A percentile compares a stretch with the other conserved stretches of the same genome.
Evolutionary conservation across 768 basidiomycete species (phyloP).

Genomic region (Termitomyces sp.): DNA sequence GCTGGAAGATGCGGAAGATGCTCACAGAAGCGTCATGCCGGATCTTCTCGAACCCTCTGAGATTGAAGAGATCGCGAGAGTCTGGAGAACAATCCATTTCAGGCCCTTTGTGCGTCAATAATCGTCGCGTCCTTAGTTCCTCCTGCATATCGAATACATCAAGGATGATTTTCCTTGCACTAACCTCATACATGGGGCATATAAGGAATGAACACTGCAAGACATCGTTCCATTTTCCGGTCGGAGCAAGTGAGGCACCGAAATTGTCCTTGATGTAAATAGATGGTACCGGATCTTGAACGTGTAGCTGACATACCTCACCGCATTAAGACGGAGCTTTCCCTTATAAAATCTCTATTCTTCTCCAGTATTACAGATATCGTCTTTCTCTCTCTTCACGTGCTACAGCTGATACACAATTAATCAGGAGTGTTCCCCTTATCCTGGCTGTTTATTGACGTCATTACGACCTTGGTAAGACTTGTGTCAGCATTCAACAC

Average conservation of each 20-base stretch:
- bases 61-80: conserved; percentile 28
- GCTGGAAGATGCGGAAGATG: conserved; percentile 24
- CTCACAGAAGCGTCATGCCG: conserved; percentile 27
- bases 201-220: background rate
- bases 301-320: background rate
- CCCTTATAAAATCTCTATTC: background rate
- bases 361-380: background rate
- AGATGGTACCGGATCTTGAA: background rate
- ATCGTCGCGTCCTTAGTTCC: background rate
- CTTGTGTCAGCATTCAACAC: background rate
- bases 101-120: conserved; percentile 24
- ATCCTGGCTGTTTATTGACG: background rate
- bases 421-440: background rate
- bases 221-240: background rate
- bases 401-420: background rate
- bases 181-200: conserved; percentile 16
- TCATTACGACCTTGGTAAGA: background rate
- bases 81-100: conserved; percentile 32
- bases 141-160: conserved; percentile 29
- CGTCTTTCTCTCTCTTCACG: background rate
- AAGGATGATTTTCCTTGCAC: conserved; percentile 30
- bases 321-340: background rate
- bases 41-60: conserved; percentile 26
- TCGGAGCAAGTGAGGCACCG: background rate
- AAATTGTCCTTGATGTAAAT: background rate